A percentile compares a stretch with the other conserved stretches of the same genome.
These are phyloP conservation scores for Mycena alexandri DNA, from an alignment of 768 basidiomycete genomes.

Conservation along the genomic window DNA sequence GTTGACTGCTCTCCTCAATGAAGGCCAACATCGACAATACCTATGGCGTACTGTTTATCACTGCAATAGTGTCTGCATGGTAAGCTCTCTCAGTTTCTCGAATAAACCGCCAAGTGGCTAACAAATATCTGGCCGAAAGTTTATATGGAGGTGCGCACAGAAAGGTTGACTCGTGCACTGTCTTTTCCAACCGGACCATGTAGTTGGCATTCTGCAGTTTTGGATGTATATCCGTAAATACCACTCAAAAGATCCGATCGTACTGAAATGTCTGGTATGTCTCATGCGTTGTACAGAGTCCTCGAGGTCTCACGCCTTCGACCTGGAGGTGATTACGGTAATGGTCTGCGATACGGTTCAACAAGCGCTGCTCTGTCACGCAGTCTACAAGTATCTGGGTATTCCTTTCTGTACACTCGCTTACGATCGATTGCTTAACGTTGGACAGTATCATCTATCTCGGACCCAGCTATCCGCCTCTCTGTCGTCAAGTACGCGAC, in stretches of 20 bases:
- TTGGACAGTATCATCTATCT: background rate
- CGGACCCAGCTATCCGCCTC: background rate
- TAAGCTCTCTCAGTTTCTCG: no score
- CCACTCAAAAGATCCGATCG: background rate
- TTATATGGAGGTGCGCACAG: conserved; percentile 12
- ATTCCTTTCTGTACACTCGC: background rate
- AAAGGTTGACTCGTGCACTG: background rate
- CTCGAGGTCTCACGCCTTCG: background rate
- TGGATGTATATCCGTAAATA: conserved; percentile 23
- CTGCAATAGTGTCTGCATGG: no score
- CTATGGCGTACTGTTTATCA: no score
- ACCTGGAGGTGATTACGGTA: no score
- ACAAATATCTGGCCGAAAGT: background rate
- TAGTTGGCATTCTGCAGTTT: conserved; percentile 20
- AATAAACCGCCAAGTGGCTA: no score
- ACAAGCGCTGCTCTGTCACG: conserved; percentile 9
- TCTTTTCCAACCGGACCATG: background rate
- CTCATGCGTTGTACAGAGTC: background rate
- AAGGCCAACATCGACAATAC: no score
- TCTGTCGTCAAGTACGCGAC: conserved; percentile 1
- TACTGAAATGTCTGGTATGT: conserved; percentile 2
- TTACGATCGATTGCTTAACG: background rate
- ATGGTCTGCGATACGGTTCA: conserved; percentile 13
- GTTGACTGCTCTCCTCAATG: no score
- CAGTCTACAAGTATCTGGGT: conserved; percentile 19